A percentile compares a stretch with the other conserved stretches of the same genome.
Evolutionary conservation across 768 basidiomycete species (phyloP).

Genomic region (Mycena vitilis): DNA sequence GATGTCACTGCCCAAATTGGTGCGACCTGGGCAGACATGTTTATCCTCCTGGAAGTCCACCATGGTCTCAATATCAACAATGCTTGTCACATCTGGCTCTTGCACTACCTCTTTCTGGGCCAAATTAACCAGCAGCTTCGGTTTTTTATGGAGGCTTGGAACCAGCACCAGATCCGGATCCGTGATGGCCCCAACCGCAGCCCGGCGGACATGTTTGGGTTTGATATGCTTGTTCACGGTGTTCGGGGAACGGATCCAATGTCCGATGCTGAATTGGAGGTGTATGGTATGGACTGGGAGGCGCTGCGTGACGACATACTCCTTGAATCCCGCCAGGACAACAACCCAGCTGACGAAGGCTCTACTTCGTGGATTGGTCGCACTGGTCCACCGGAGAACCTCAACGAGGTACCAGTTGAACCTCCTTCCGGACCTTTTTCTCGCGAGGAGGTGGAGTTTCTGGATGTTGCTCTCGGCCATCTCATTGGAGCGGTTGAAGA

Average conservation of each 20-base stretch:
- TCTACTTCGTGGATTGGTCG: constrained; percentile 29
- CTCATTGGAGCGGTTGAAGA: background rate
- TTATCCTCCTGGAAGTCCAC: constrained; percentile 45
- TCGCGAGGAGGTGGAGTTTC: background rate
- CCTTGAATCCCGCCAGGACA: constrained; percentile 15
- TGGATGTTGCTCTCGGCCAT: background rate
- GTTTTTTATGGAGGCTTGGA: constrained; percentile 49
- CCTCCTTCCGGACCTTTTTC: constrained; percentile 12
- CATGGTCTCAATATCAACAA: constrained; percentile 43
- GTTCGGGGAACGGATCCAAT: constrained; percentile 34
- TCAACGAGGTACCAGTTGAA: constrained; percentile 28
- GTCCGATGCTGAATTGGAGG: constrained; percentile 26
- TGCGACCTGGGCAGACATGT: constrained; percentile 52
- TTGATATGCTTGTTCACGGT: constrained; percentile 47
- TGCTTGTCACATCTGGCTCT: constrained; percentile 52
- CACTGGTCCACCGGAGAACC: constrained; percentile 11
- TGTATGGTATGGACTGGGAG: constrained; percentile 34
- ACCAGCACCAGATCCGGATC: constrained; percentile 44
- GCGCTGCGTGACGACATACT: constrained; percentile 23
- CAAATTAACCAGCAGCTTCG: constrained; percentile 46
- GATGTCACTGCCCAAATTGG: constrained; percentile 50
- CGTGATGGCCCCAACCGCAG: constrained; percentile 33
- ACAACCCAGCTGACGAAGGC: constrained; percentile 22
- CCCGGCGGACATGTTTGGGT: constrained; percentile 46
- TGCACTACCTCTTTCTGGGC: constrained; percentile 51